Base-by-base conservation (phyloP, 1,139 yeast species). In the Diutina pseudorugosa region DNA sequence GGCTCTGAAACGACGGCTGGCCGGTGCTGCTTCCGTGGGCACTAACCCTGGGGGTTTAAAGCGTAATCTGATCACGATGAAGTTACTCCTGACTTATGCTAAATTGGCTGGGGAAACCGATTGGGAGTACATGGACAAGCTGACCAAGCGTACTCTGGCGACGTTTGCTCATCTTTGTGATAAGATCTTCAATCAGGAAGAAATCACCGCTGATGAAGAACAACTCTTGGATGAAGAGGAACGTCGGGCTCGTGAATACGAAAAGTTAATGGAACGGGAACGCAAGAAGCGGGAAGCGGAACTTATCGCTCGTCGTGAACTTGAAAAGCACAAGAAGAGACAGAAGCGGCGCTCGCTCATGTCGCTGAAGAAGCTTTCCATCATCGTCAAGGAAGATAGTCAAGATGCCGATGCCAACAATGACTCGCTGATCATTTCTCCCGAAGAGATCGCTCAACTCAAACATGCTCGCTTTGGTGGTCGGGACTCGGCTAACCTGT, bases 91-190 rank as follows among this genome's bases (percentile, higher is more conserved):
- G 0, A 80, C 88, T 0, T 85, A 85, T 63, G 87, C 91, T 36
- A 83, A 81, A 62, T 69, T 84, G 57, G 75, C 87, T 1, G 79
- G 80, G 54, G 88, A 83, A 56, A 73, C 78, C 51, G 85, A 81
- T 55, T 80, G 88, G 82, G 85, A 82, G 60, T 79, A 79, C 59
- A 78, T 83, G 69, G 87, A 83, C 59, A 81, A 79, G 60, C 88
- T 82, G 64, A 82, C 89, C 18, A 83, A 80, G 67, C 75, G 93
- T 66, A 83, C 90, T 1, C 81, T 88, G 41, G 83, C 88, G 12
- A 85, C 86, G 54, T 85, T 85, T 70, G 93, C 90, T 11, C 77
- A 85, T 4, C 70, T 85, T 51, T 83, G 89, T 71, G 91, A 85
- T 66, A 82, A 80, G 64, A 80, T 85, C 55, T 85, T 85, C 68